Base-by-base conservation (phyloP, 2,329 filamentous ascomycete species). In the Bertia moriformis region DNA sequence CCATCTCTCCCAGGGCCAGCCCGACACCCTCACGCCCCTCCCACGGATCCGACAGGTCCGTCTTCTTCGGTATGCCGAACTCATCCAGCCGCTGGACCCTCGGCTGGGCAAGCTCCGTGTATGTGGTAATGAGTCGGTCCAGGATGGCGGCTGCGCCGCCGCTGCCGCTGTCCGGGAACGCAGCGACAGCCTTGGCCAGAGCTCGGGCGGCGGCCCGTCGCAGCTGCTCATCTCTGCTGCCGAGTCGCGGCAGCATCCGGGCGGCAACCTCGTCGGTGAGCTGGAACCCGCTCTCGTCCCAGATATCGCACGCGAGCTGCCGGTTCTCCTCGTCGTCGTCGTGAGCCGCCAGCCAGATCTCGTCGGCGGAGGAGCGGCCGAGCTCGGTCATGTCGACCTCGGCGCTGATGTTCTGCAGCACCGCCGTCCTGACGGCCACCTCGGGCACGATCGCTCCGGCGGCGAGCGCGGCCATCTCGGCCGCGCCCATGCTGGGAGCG, bases 11-110 rank as follows among this genome's bases (percentile, higher is more conserved):
- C 61, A 94, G 91, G 2, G 87, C 80, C 17, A 87, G 69, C 5
- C 86, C 89, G 49, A 95, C 79, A 40, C 91, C 91, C 51, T 94
- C 88, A 47, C 91, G 74, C 13, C 76, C 75, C 56, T 95, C 87
- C 89, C 91, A 98, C 2, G 82, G 83, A 58, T 98, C 91, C 4
- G 82, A 73, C 10, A 87, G 65, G 47, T 96, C 85, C 53, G 81
- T 78, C 61, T 93, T 96, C 51, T 78, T 81, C 3, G 86, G 83
- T 83, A 98, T 94, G 40, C 93, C 91, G 53, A 86, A 96, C 45
- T 89, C 82, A 53, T 98, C 89, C 27, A 89, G 77, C 50, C 88
- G 78, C 10, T 87, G 85, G 37, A 82, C 73, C 42, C 81, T 78
- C 2, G 87, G 83, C 55, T 91, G 93, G 4, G 84, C 81, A 46